These are phyloP conservation scores for Tuber microsphaerosporum DNA, from an alignment of 495 filamentous ascomycete species.

Conservation along the genomic window DNA sequence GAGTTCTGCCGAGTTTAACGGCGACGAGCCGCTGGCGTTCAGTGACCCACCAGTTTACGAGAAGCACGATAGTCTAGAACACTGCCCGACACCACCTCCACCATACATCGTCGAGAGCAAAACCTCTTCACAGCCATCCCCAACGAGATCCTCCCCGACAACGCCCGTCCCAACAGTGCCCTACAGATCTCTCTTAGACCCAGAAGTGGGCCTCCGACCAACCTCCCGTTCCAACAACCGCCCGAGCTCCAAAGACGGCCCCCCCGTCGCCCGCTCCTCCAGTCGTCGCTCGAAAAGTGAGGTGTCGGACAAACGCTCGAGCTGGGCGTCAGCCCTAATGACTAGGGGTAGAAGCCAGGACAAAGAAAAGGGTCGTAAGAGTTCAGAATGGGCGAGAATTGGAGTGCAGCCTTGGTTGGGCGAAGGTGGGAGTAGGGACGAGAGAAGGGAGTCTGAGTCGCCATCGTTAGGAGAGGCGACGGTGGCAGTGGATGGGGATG, in stretches of 20 bases:
- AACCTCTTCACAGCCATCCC: slow-evolving; percentile 15
- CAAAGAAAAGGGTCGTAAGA: slow-evolving; percentile 42
- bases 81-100: slow-evolving; percentile 24
- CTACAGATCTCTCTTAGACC: not conserved
- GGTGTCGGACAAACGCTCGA: slow-evolving; percentile 26
- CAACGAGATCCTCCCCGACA: not conserved
- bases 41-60: slow-evolving; percentile 32
- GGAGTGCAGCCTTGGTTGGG: slow-evolving; percentile 41
- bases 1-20: not conserved
- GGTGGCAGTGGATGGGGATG: slow-evolving; percentile 45
- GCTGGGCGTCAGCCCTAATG: slow-evolving; percentile 22
- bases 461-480: slow-evolving; percentile 46
- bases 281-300: slow-evolving; percentile 30
- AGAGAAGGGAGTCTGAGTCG: slow-evolving; percentile 41
- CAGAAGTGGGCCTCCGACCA: slow-evolving; percentile 13
- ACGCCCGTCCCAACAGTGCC: not conserved
- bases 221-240: slow-evolving; percentile 24
- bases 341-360: slow-evolving; percentile 49
- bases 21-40: slow-evolving; percentile 15
- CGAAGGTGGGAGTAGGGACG: slow-evolving; percentile 24
- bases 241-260: slow-evolving; percentile 20
- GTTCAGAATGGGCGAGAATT: slow-evolving; percentile 42
- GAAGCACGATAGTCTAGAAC: slow-evolving; percentile 11
- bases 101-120: slow-evolving; percentile 16
- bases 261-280: not conserved